Conservation (phyloP, 805 yeast genomes). For the Kuraishia capsulata region DNA sequence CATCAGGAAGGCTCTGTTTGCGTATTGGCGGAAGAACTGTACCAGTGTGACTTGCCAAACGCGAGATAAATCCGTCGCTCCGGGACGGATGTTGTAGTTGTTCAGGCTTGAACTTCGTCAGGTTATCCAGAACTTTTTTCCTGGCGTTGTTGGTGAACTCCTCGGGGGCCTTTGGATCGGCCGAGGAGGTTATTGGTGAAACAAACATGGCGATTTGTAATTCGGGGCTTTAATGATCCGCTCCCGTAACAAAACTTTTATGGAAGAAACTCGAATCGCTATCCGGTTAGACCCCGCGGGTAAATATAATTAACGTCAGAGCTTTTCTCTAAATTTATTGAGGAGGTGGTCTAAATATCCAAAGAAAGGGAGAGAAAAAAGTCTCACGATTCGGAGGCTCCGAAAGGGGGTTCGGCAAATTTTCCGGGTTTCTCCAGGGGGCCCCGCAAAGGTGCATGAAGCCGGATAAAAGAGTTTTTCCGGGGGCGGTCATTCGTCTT, state of each 20-base stretch:
- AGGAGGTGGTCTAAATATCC: too few species aligned
- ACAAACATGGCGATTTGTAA: too few species aligned
- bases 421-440: neutral
- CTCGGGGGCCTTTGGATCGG: conserved; percentile 14
- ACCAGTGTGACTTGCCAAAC: neutral
- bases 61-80: neutral
- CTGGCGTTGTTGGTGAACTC: conserved; percentile 17
- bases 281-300: too few species aligned
- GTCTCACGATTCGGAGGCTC: too few species aligned
- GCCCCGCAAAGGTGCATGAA: neutral
- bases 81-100: neutral
- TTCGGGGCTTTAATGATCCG: too few species aligned
- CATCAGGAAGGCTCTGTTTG: neutral
- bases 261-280: too few species aligned
- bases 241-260: too few species aligned
- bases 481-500: conserved; percentile 12
- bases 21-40: neutral
- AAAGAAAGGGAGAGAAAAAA: too few species aligned
- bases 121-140: conserved; percentile 12
- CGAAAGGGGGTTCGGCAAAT: neutral
- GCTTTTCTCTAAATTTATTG: too few species aligned
- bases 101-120: conserved; percentile 3
- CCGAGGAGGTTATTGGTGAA: too few species aligned
- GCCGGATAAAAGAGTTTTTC: neutral
- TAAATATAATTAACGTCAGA: too few species aligned